Base-by-base conservation (phyloP, 2,329 filamentous ascomycete genomes). In the Stagonosporopsis tanaceti region DNA sequence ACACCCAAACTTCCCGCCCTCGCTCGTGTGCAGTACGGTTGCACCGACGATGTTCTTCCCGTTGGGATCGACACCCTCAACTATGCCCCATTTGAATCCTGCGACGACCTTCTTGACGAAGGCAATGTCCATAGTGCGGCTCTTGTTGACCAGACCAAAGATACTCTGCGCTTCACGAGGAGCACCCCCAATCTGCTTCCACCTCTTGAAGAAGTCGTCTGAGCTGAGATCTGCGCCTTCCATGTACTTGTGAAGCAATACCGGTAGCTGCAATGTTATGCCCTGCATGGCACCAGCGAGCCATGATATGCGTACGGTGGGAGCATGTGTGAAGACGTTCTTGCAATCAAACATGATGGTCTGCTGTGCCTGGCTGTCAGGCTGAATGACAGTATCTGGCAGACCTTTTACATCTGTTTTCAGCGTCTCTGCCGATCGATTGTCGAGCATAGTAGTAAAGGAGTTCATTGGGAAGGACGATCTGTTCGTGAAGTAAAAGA, bases 121-220 rank as follows among this genome's bases (percentile, higher is more conserved):
- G 2, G 81, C 78, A 57, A 90, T 86, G 58, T 84, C 90, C 61
- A 96, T 85, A 62, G 89, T 88, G 12, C 83, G 82, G 15, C 82
- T 83, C 53, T 84, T 83, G 62, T 78, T 82, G 27, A 82, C 83
- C 1, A 94, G 75, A 0, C 89, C 87, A 76, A 99, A 96, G 30
- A 98, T 92, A 45, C 85, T 85, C 75, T 99, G 95, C 0, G 91
- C 89, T 77, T 99, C 96, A 28, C 96, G 86, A 1, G 93, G 89
- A 1, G 87, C 87, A 5, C 91, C 92, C 12, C 95, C 95, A 68
- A 99, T 98, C 79, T 99, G 95, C 82, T 97, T 96, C 95, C 95
- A 99, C 48, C 96, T 85, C 82, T 96, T 97, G 85, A 99, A 99
- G 79, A 98, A 99, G 73, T 99, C 95, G 50, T 99, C 95, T 0